Evolutionary conservation across 164 flowering plant genomes (phyloP), one percentile per base, ranked within the genome.

Genomic region (Vitis rupestris): DNA sequence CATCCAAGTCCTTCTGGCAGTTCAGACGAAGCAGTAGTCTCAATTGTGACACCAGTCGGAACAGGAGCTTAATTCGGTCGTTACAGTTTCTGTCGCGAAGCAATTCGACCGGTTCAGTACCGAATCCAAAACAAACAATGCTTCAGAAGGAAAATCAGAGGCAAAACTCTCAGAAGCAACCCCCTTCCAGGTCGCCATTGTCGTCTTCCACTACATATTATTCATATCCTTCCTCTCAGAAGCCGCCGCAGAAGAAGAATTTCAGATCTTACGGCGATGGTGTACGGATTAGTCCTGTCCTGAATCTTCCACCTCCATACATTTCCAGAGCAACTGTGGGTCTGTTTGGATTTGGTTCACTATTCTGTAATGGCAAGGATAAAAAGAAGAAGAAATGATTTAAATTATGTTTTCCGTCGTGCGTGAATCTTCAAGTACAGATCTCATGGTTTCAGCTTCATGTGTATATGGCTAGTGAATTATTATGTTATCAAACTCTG

Each of bases 61-160:
- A 68, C 48, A 67, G 54, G 44, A 71, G 89, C 47, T 73, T 85
- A 60, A 79, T 89, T 48, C 76, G 83, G 8, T 82, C 94, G 1
- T 50, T 88, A n/a, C 82, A 81, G 1, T 74, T 85, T 12, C 72
- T 93, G 7, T 81, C 87, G 0, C 73, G 97, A 50, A 91, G 98
- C 72, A 84, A 87, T 68, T 93, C 98, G n/a, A 91, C 95, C 8
- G 97, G 97, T 53, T 90, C 97, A 3, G 82, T 81, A 13, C 82
- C 87, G 23, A 82, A 74, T 73, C 73, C 80, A 7, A 88, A 84
- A 66, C 79, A 77, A 58, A 30, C 51, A 3, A 44, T 52, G 30
- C 7, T n/a, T 0, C 30, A 76, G 27, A 86, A 83, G 71, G 81
- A 77, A n/a, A 72, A 61, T 53, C 75, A 78, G 48, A 86, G 77